Percentiles rank a stretch among this genome's conserved stretches.
Conservation (phyloP, 805 yeast species). For the Spathaspora passalidarum region DNA sequence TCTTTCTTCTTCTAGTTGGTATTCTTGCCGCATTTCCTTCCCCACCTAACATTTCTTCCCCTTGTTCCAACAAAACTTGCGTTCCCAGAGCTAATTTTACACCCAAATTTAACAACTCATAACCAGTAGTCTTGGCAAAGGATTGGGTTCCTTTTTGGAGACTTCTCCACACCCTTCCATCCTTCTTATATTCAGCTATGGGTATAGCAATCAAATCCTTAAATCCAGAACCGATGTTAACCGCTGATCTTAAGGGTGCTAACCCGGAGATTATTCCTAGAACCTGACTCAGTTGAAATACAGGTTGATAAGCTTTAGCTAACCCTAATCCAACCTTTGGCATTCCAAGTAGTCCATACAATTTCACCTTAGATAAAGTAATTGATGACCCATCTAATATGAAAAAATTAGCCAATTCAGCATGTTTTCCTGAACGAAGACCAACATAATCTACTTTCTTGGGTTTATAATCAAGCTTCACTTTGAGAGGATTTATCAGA, state of each 20-base stretch:
- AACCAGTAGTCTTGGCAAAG: conserved; percentile 75
- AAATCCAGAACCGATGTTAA: conserved; percentile 75
- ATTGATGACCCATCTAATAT: conserved; percentile 83
- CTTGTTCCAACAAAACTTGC: conserved; percentile 71
- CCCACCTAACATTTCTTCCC: conserved; percentile 80
- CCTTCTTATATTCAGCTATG: conserved; percentile 66
- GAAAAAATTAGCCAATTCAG: conserved; percentile 86
- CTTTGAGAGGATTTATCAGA: conserved; percentile 52
- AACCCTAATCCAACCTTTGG: conserved; percentile 54
- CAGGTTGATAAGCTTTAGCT: conserved; percentile 82
- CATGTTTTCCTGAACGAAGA: conserved; percentile 78
- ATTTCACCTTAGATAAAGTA: conserved; percentile 52
- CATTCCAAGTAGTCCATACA: conserved; percentile 79
- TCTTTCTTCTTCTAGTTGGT: conserved; percentile 11
- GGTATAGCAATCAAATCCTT: conserved; percentile 74
- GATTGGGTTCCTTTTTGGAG: conserved; percentile 70
- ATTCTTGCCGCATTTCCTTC: conserved; percentile 54
- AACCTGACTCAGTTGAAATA: conserved; percentile 76
- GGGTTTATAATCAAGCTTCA: conserved; percentile 88
- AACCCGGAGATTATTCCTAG: conserved; percentile 80
- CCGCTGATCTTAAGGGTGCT: conserved; percentile 74
- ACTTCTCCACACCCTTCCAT: conserved; percentile 66
- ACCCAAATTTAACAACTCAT: conserved; percentile 77
- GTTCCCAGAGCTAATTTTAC: conserved; percentile 87
- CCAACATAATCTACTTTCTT: conserved; percentile 84